These are phyloP conservation scores for Sugiyamaella lignohabitans DNA, from an alignment of 805 yeast species.

Conservation along the genomic window DNA sequence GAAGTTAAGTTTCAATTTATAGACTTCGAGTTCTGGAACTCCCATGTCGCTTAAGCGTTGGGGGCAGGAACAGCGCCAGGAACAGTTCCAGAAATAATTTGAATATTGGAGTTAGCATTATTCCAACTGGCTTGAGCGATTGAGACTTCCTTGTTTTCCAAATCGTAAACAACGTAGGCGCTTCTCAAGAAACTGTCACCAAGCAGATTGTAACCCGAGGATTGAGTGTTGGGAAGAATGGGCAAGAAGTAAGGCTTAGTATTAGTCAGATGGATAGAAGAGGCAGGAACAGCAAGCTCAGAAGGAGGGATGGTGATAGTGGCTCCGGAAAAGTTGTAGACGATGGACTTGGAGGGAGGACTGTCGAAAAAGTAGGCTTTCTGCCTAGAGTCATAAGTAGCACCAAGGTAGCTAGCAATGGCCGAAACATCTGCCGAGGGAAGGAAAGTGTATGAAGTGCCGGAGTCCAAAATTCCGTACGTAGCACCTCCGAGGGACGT, in stretches of 20 bases:
- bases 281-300: slow-evolving; percentile 1
- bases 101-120: slow-evolving; percentile 20
- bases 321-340: slow-evolving; percentile 14
- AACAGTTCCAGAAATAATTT: slow-evolving; percentile 20
- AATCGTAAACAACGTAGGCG: slow-evolving; percentile 60
- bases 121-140: slow-evolving; percentile 43
- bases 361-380: slow-evolving; percentile 1
- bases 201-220: slow-evolving; percentile 22
- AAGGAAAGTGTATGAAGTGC: slow-evolving; percentile 22
- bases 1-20: too few species aligned
- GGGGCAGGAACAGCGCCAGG: not conserved
- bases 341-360: slow-evolving; percentile 1
- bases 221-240: slow-evolving; percentile 6
- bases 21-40: not conserved
- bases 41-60: not conserved
- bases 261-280: not conserved
- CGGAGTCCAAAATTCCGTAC: slow-evolving; percentile 19
- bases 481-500: not conserved
- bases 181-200: slow-evolving; percentile 60
- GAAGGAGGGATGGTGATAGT: slow-evolving; percentile 1
- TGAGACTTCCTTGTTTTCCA: slow-evolving; percentile 48
- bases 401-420: slow-evolving; percentile 35
- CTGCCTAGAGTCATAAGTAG: slow-evolving; percentile 30
- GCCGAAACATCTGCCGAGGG: slow-evolving; percentile 24
- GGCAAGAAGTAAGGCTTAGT: slow-evolving; percentile 6